phyloP scores from a whole-genome alignment of 2,329 filamentous ascomycete genomes.

The Monascus ruber region DNA sequence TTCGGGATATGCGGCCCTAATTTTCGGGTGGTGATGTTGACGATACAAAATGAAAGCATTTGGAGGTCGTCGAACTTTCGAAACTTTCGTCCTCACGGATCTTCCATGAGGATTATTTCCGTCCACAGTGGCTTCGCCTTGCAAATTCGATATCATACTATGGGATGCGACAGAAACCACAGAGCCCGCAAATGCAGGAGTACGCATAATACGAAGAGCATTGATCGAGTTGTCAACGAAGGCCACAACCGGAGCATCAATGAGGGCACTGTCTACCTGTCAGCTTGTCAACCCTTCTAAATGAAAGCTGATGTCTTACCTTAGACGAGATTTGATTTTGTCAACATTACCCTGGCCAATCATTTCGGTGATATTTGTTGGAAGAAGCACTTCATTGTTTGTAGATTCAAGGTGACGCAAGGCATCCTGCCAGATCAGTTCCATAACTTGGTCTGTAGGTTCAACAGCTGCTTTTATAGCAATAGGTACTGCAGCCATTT shows the following conservation, averaged over 20 bases:
- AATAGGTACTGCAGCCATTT: constrained; percentile 7
- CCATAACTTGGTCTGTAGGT: constrained; percentile 10
- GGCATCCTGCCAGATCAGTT: constrained; percentile 20
- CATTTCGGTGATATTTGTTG: constrained; percentile 17
- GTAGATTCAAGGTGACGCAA: constrained; percentile 16
- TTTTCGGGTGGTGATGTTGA: constrained; percentile 25
- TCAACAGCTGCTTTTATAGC: constrained; percentile 6
- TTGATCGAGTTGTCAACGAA: constrained; percentile 18
- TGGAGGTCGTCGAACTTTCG: constrained; percentile 33
- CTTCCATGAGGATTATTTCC: constrained; percentile 3
- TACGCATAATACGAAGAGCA: constrained; percentile 19
- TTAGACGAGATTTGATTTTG: constrained; percentile 19
- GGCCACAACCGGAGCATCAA: constrained; percentile 15
- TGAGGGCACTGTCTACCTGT: constrained; percentile 11
- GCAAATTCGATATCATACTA: constrained; percentile 6
- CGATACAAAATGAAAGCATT: constrained; percentile 39
- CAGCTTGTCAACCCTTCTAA: constrained; percentile 2
- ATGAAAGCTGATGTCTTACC: constrained; percentile 10
- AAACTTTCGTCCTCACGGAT: constrained; percentile 8
- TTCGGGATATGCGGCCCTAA: constrained; percentile 29
- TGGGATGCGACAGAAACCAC: constrained; percentile 13
- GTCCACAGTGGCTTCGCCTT: constrained; percentile 1
- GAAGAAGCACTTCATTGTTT: constrained; percentile 22
- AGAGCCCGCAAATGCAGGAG: constrained; percentile 13
- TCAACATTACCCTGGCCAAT: constrained; percentile 20